These are phyloP conservation scores for Alnus rubra DNA, from an alignment of 306 rosid genomes.

Conservation along the genomic window DNA sequence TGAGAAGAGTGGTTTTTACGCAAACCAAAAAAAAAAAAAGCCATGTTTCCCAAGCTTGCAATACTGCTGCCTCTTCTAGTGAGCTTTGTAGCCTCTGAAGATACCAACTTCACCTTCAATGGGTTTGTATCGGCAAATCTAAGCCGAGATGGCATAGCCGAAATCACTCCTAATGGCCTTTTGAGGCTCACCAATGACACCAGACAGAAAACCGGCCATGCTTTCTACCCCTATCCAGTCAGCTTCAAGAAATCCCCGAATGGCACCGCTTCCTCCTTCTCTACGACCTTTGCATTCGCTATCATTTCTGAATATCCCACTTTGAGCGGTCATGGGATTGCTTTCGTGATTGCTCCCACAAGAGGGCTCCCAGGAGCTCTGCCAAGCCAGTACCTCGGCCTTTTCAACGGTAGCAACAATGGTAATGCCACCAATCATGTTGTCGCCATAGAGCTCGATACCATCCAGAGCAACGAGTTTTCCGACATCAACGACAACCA, in stretches of 20 bases:
- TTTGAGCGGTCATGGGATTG: slow-evolving; percentile 64
- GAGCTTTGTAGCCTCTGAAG: slow-evolving; percentile 21
- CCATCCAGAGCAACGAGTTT: slow-evolving; percentile 43
- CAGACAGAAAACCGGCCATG: slow-evolving; percentile 48
- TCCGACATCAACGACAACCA: slow-evolving; percentile 65
- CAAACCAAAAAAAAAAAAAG: too few species aligned
- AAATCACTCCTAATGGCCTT: slow-evolving; percentile 41
- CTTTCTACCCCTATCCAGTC: slow-evolving; percentile 51
- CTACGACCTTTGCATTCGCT: slow-evolving; percentile 62
- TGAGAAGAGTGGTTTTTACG: neutral
- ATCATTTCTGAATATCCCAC: slow-evolving; percentile 33
- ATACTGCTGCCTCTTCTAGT: too few species aligned
- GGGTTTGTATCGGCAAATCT: slow-evolving; percentile 49
- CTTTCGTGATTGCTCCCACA: slow-evolving; percentile 53
- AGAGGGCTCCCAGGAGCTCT: slow-evolving; percentile 41
- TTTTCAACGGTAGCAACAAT: slow-evolving; percentile 42
- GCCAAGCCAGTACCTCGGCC: slow-evolving; percentile 54
- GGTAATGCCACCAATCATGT: slow-evolving; percentile 47
- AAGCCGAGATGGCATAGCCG: slow-evolving; percentile 49
- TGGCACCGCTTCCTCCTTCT: slow-evolving; percentile 46
- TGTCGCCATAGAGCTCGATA: slow-evolving; percentile 65
- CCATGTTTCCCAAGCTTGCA: too few species aligned
- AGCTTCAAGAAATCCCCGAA: slow-evolving; percentile 41
- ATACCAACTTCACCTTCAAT: slow-evolving; percentile 41
- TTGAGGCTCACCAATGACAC: slow-evolving; percentile 57